Base-by-base conservation (phyloP, 176 grass and related monocot species). In the Carex kokanica region DNA sequence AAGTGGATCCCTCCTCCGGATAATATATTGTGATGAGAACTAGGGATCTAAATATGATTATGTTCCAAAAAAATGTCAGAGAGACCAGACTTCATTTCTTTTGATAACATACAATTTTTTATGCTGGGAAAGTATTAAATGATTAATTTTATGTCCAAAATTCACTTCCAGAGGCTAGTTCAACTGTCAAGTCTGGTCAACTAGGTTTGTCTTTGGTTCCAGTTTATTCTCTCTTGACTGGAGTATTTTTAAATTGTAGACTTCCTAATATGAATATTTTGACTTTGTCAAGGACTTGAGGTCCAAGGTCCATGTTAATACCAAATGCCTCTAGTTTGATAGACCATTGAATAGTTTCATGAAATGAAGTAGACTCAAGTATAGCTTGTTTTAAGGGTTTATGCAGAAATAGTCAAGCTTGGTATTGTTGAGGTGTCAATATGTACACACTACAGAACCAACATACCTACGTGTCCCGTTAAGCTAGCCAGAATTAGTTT, bases 261-360 rank as follows among this genome's bases (percentile, higher is more conserved):
- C 29, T 38, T 51, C 77, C 77, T 60, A 80, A 60, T 29, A 27
- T 80, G 25, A 58, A 80, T 61, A 41, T 41, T 80, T 80, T 61
- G 17, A 61, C 49, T 58, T 78, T 80, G 78, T 38, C 36, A 80
- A 80, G 21, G 55, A 61, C 29, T 80, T 80, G 8, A 60, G 43
- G 34, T 15, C 2, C 36, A 71, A 69, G 20, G 15, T 0, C 31
- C 36, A 71, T 71, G 67, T 21, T n/a, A 31, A 69, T 9, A 12
- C 1, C 6, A 45, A 5, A 34, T 12, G 0, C 23, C 38, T 45
- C 66, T 23, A 69, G 15, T 38, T 64, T 64, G 61, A 64, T 49
- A 49, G 2, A 49, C 61, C 23, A 4, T 64, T 23, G 23, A 64
- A 64, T 23, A 64, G 61, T 10, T 64, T 64, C 11, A 25, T 64